Base-by-base conservation (phyloP, 2,329 filamentous ascomycete genomes). In the Beauveria varroae region DNA sequence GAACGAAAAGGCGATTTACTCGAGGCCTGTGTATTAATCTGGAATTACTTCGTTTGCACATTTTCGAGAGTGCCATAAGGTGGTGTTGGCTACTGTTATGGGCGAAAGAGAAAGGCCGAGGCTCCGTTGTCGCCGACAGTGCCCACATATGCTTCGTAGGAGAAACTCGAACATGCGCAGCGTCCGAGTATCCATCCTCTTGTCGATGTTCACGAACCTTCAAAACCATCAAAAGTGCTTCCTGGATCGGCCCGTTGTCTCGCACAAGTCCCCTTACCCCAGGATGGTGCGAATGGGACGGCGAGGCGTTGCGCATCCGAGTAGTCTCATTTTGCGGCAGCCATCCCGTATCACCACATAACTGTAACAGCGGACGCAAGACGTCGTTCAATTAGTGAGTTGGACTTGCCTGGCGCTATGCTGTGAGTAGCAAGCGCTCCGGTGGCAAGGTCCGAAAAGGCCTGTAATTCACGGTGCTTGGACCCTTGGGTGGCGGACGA, bases 221-320 rank as follows among this genome's bases (percentile, higher is more conserved):
- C 30, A 44, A 34, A 14, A 14, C 24, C 41, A 57, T 40, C 18
- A 49, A 28, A n/a, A 46, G 24, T 26, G 57, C 57, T 60, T 52
- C 24, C 57, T 44, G 49, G 57, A 53, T 60, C 57, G 57, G 57
- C 40, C 57, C 57, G 57, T 53, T 53, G 57, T 60, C n/a, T 51
- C 12, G 47, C 26, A 40, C 46, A 59, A 52, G 47, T 52, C 57
- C 57, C 57, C 49, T 60, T 53, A 60, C 57, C 57, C 49, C 57
- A 52, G 20, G 28, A 9, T 16, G 26, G n/a, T 22, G 40, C 34
- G 40, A 24, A 57, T 7, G 28, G 28, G 55, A 57, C 26, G 44
- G 14, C 41, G 56, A 59, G 34, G 37, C 47, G 44, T 26, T n/a
- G 37, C n/a, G 4, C 14, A n/a, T n/a, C 20, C n/a, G 26, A 41